Evolutionary conservation across 1,139 yeast genomes (phyloP), one percentile per base, ranked within the genome.

Genomic region (Magnusiomyces fungicola): DNA sequence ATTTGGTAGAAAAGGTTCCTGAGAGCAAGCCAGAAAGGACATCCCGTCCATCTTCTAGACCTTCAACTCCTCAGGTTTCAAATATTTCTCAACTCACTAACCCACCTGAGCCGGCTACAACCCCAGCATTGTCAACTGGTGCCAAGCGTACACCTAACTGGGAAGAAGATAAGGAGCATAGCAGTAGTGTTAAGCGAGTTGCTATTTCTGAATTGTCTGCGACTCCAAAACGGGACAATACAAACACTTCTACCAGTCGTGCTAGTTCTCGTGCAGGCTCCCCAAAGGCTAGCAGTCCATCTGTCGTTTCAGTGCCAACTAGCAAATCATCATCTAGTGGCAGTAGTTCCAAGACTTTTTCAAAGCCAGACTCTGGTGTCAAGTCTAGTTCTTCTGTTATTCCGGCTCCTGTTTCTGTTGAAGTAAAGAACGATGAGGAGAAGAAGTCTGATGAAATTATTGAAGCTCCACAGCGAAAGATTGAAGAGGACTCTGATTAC

Each of bases 401-500:
- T 27, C 30, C 30, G 7, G 7, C 30, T 27, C 7, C 18, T 32
- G 6, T 18, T 9, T 14, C 10, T 9, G 18, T 18, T 7, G 36
- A 6, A 19, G 22, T 3, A 3, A 25, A 3, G 6, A 19, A 22
- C 12, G n/a, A 19, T 21, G 25, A 19, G 7, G n/a, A 4, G 3
- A 32, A 32, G 24, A 32, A 42, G 24, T n/a, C 6, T 9, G 27
- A 42, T 6, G 29, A 21, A 22, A 29, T 42, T 14, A 9, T 72
- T 14, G 92, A 83, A 57, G 81, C 83, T 29, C 88, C 86, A 22
- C 80, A 83, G 63, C 75, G 95, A 61, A 76, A 81, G 57, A 81
- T 86, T 24, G 90, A 83, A 48, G 95, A 85, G 61, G 95, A 86
- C 62, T 90, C 83, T 61, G 78, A 86, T 62, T 86, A 86, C 63